These are phyloP conservation scores for Colletotrichum tamarilloi DNA, from an alignment of 2,329 filamentous ascomycete species.

Conservation along the genomic window DNA sequence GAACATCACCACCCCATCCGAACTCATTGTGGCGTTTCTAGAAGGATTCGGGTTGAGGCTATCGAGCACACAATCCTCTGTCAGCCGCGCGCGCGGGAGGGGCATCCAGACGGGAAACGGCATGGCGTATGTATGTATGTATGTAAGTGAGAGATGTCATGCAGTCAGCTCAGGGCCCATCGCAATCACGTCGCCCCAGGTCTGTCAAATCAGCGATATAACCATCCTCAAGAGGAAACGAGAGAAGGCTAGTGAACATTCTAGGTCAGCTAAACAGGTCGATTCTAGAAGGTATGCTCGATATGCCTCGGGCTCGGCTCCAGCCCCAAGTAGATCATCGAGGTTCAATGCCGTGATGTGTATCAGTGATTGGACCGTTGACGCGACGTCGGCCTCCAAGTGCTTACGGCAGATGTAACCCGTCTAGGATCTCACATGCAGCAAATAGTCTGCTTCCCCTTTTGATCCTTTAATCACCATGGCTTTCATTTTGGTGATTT, in stretches of 20 bases:
- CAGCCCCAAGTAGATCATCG: neutral
- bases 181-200: neutral
- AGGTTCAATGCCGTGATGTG: neutral
- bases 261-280: neutral
- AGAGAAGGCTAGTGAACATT: neutral
- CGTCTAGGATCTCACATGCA: slow-evolving; percentile 27
- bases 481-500: too few relatives aligned
- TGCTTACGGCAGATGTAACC: slow-evolving; percentile 35
- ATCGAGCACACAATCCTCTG: neutral
- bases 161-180: neutral
- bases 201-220: neutral
- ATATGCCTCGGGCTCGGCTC: neutral
- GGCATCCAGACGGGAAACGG: neutral
- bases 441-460: neutral
- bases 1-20: too few relatives aligned
- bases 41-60: neutral
- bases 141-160: neutral
- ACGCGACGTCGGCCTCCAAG: slow-evolving; percentile 10
- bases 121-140: neutral
- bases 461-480: too few relatives aligned
- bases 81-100: too few relatives aligned
- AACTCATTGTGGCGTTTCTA: neutral
- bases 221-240: neutral
- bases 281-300: neutral
- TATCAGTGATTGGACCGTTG: slow-evolving; percentile 7